Base-by-base conservation (phyloP, 805 yeast genomes). In the Isabelozyma heimii region DNA sequence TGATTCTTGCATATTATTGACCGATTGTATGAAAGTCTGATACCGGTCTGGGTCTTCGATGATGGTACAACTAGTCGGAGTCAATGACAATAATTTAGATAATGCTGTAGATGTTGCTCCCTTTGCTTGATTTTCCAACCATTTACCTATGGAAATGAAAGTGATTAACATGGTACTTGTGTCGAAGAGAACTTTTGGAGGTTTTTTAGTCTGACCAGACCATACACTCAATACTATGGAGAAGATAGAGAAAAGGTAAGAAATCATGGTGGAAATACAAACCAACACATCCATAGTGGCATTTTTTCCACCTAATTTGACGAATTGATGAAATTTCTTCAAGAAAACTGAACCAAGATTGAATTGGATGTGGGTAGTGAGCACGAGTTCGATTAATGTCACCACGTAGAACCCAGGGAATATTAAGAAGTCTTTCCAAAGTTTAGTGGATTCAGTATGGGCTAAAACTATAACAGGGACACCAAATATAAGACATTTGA, bases 241-340 rank as follows among this genome's bases (percentile, higher is more conserved):
- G 24, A 82, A 63, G 1, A 87, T 62, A 1, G 97, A 91, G 59
- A 89, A 92, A 5, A 73, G 43, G 61, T 82, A 94, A 4, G 97
- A 89, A 17, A 87, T 82, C 44, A 85, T 69, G 0, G 97, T 91
- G 3, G 97, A 89, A 16, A 88, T 74, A 46, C 87, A 84, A 37
- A 94, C 91, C 51, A 94, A 74, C 2, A 92, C 87, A 66, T 94
- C 99, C 99, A 94, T 95, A 7, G 92, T 90, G 20, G 89, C 83
- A 48, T 62, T 66, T 20, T 50, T 58, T n/a, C 81, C 70, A 5
- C 84, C 78, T 59, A 88, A 91, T 46, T 73, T 73, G 17, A 91
- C 50, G 6, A 96, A 85, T 35, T 77, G 79, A 61, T 68, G 76
- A 7, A 94, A 81, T 48, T 89, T 85, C 43, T 66, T 69, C 66